These are phyloP conservation scores for Epichloe gansuensis DNA, from an alignment of 2,329 filamentous ascomycete genomes.

Conservation along the genomic window DNA sequence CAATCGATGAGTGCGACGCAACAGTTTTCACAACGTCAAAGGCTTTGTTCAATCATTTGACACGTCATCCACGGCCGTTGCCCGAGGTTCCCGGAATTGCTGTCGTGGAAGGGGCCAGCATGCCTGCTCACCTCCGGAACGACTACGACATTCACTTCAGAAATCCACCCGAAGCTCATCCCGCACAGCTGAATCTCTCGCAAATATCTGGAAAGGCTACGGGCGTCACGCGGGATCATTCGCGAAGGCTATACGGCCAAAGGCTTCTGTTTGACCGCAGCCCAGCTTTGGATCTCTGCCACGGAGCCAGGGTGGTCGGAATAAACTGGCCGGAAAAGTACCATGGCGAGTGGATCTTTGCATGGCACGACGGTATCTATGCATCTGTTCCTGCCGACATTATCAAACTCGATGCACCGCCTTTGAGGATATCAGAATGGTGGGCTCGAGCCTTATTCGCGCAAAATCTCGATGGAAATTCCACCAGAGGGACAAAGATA, in stretches of 20 bases:
- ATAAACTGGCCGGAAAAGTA: slow-evolving; percentile 39
- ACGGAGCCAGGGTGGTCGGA: slow-evolving; percentile 37
- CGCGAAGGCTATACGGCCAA: slow-evolving; percentile 35
- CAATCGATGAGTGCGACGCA: slow-evolving; percentile 40
- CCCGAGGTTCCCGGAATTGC: slow-evolving; percentile 36
- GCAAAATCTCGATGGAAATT: slow-evolving; percentile 44
- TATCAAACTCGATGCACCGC: slow-evolving; percentile 35
- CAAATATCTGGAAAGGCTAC: slow-evolving; percentile 32
- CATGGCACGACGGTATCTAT: slow-evolving; percentile 41
- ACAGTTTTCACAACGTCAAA: slow-evolving; percentile 44
- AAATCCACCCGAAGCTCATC: slow-evolving; percentile 26
- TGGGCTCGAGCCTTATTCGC: slow-evolving; percentile 32
- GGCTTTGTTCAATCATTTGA: slow-evolving; percentile 40
- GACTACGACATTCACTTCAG: slow-evolving; percentile 43
- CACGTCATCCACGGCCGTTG: slow-evolving; percentile 40
- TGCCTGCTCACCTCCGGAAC: slow-evolving; percentile 29
- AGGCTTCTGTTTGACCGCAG: slow-evolving; percentile 32
- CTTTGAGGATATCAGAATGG: slow-evolving; percentile 33
- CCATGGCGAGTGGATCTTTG: slow-evolving; percentile 44
- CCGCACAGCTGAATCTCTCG: slow-evolving; percentile 26
- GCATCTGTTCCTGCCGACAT: slow-evolving; percentile 38
- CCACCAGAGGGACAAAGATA: slow-evolving; percentile 31
- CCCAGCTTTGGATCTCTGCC: slow-evolving; percentile 32
- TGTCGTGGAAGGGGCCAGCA: slow-evolving; percentile 31
- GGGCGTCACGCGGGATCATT: slow-evolving; percentile 33